A percentile compares a stretch with the other conserved stretches of the same genome.
Evolutionary conservation across 306 rosid species (phyloP).

Genomic region (Albizia julibrissin): DNA sequence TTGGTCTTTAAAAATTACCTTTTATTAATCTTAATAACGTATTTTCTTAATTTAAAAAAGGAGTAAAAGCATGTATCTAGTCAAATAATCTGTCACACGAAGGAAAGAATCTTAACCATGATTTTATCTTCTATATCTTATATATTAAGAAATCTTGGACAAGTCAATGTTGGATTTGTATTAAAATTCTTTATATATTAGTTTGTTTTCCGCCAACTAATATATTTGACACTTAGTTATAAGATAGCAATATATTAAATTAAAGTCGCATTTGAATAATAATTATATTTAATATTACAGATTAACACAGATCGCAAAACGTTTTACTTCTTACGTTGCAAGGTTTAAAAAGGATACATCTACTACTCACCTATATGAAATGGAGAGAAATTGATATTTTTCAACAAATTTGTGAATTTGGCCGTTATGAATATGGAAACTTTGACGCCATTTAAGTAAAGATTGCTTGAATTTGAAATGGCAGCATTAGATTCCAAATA

Average conservation of each 20-base stretch:
- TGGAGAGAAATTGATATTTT: neutral
- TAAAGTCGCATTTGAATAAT: too few species aligned
- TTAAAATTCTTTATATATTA: neutral
- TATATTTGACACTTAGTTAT: neutral
- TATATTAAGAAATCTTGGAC: neutral
- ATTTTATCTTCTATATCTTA: neutral
- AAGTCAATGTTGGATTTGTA: neutral
- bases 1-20: neutral
- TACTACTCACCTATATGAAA: neutral
- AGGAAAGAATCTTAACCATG: constrained; percentile 19
- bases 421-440: neutral
- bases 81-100: neutral
- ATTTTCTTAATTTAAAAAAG: neutral
- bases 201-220: neutral
- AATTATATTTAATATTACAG: too few species aligned
- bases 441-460: neutral
- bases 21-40: neutral
- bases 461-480: neutral
- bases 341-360: neutral
- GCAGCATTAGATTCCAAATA: neutral
- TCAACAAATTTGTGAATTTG: neutral
- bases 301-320: too few species aligned
- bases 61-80: neutral
- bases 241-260: neutral
- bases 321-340: neutral